These are phyloP conservation scores for Triglochin maritima DNA, from an alignment of 106 monocot species.

Conservation along the genomic window DNA sequence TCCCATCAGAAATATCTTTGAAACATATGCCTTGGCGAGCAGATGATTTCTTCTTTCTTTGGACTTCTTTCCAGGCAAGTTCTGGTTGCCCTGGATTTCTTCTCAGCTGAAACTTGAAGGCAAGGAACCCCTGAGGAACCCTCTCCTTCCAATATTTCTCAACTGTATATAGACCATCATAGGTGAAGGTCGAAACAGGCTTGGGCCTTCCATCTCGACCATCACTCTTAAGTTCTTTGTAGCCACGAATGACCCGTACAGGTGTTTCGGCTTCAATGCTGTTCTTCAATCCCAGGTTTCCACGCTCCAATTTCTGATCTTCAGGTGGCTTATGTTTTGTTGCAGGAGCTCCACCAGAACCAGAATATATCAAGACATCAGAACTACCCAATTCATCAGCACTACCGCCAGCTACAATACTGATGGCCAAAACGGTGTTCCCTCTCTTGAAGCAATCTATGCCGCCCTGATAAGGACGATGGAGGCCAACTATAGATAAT, in stretches of 20 bases:
- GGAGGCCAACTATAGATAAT: conserved; percentile 66
- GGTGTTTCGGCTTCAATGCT: conserved; percentile 53
- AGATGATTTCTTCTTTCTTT: conserved; percentile 22
- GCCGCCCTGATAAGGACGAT: conserved; percentile 71
- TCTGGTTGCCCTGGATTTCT: conserved; percentile 80
- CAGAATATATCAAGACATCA: conserved; percentile 82
- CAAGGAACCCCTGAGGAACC: conserved; percentile 30
- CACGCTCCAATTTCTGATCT: conserved; percentile 86
- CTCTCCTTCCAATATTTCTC: conserved; percentile 49
- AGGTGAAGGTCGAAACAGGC: conserved; percentile 51
- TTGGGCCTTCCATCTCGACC: conserved; percentile 34
- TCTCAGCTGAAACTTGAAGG: conserved; percentile 63
- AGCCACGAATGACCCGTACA: conserved; percentile 78
- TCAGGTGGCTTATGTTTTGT: conserved; percentile 32
- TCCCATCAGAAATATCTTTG: conserved; percentile 72
- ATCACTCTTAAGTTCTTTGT: conserved; percentile 27
- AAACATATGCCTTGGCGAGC: conserved; percentile 47
- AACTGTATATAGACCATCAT: conserved; percentile 78
- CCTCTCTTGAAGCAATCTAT: conserved; percentile 43
- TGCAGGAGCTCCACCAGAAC: conserved; percentile 65
- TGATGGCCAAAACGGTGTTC: conserved; percentile 36
- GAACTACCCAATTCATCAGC: conserved; percentile 61
- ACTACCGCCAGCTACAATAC: conserved; percentile 74
- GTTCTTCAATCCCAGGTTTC: conserved; percentile 79
- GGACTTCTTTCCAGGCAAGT: conserved; percentile 50